Conservation (phyloP, 2,329 filamentous ascomycete species). For the Leptoxyphium fumago region DNA sequence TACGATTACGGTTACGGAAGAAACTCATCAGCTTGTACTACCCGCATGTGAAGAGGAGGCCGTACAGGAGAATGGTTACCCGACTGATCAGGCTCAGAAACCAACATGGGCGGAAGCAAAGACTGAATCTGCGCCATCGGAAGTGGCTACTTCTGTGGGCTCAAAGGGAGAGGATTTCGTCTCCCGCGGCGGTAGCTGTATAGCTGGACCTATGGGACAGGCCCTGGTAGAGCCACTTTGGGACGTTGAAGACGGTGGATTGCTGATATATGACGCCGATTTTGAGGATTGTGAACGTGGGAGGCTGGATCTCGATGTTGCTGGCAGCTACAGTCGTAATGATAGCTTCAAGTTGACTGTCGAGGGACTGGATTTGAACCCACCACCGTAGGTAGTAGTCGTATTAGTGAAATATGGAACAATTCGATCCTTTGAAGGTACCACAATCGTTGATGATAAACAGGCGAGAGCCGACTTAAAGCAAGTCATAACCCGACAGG, state of each 20-base stretch:
- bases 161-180: conserved; percentile 36
- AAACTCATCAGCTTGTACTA: conserved; percentile 42
- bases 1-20: conserved; percentile 28
- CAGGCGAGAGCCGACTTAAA: too few species aligned
- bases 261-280: conserved; percentile 62
- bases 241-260: conserved; percentile 53
- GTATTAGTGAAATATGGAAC: neutral
- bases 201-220: conserved; percentile 67
- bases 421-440: neutral
- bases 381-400: conserved; percentile 32
- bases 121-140: neutral
- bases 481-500: too few species aligned
- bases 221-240: conserved; percentile 68
- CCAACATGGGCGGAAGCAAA: neutral
- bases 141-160: neutral
- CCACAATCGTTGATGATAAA: neutral
- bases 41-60: conserved; percentile 11
- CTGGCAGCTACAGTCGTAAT: conserved; percentile 69
- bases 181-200: conserved; percentile 66
- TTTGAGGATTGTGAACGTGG: conserved; percentile 79
- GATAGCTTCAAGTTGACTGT: conserved; percentile 47
- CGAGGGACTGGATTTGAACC: conserved; percentile 44
- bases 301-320: conserved; percentile 67
- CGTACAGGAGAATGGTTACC: neutral
- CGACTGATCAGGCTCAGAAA: neutral